Evolutionary conservation across 805 yeast species (phyloP), one percentile per base, ranked within the genome.

Genomic region (Candida boidinii): DNA sequence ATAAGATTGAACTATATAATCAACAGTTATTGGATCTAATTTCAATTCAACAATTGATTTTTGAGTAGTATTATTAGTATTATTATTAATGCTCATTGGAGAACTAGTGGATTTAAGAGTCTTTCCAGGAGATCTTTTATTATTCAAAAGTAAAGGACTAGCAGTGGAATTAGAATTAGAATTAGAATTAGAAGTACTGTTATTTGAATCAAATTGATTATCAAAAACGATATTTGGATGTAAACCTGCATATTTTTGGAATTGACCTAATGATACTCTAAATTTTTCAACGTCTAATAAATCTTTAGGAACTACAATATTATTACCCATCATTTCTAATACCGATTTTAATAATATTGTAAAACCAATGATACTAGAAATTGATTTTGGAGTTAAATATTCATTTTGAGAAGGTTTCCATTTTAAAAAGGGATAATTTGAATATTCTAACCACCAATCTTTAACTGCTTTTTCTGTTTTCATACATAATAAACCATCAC

Each of bases 401-500:
- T 80, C 81, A 36, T 42, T 22, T 5, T 34, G 17, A 2, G 51
- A 39, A 4, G 47, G 51, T 25, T 34, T 43, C 12, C 35, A 41
- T 38, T 20, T 56, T 18, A 54, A 25, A 6, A 45, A 21, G 12
- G 38, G 38, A 4, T 37, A 34, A 10, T 44, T 26, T 16, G 52
- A 38, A 35, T 47, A 60, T 41, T 80, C 69, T 23, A 64, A 65
- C 96, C 97, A 90, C 96, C 97, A 90, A 28, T 66, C 63, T 2
- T 54, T 46, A 17, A 86, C 68, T 0, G 94, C 94, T 16, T 58
- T 65, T 39, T 79, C 79, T 0, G 98, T 90, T 36, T 70, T 66
- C 36, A 75, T 72, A 53, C 97, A 90, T 3, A 87, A 58, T 12
- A 90, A 59, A 0, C 98, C 97, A 56, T 92, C 96, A 36, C 84